A percentile compares a stretch with the other conserved stretches of the same genome.
These are phyloP conservation scores for Nigrograna mackinnonii DNA, from an alignment of 2,329 filamentous ascomycete genomes.

Conservation along the genomic window DNA sequence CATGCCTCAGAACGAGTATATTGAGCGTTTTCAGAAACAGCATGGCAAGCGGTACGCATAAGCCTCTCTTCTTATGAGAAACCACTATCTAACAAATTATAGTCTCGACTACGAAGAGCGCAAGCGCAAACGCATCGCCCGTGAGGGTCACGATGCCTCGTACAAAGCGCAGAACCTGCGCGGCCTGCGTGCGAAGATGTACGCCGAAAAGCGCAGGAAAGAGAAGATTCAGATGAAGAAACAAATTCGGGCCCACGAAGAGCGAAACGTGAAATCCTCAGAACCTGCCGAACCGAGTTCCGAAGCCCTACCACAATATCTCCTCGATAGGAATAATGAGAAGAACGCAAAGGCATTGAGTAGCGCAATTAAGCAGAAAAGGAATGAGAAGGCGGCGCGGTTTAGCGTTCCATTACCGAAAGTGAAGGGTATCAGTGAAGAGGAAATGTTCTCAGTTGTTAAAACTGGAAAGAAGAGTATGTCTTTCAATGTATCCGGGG, in stretches of 20 bases:
- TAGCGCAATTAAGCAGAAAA: slow-evolving; percentile 93
- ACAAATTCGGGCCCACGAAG: slow-evolving; percentile 83
- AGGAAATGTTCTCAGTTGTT: slow-evolving; percentile 97
- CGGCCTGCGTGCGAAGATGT: slow-evolving; percentile 88
- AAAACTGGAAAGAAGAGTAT: no score
- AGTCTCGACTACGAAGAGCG: slow-evolving; percentile 86
- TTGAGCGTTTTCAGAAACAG: slow-evolving; percentile 74
- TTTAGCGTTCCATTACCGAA: slow-evolving; percentile 93
- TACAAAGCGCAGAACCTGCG: slow-evolving; percentile 92
- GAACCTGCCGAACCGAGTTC: slow-evolving; percentile 76
- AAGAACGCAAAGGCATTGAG: slow-evolving; percentile 75
- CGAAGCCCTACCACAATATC: slow-evolving; percentile 86
- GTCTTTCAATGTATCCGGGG: no score
- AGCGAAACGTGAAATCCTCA: slow-evolving; percentile 89
- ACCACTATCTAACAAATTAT: slow-evolving; percentile 16
- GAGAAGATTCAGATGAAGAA: slow-evolving; percentile 70
- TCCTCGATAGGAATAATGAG: slow-evolving; percentile 79
- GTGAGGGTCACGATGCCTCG: slow-evolving; percentile 86
- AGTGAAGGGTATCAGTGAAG: slow-evolving; percentile 89
- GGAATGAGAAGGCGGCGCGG: slow-evolving; percentile 84
- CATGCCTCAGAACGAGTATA: slow-evolving; percentile 80
- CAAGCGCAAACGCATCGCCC: slow-evolving; percentile 80
- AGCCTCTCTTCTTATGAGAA: background rate
- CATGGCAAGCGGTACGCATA: slow-evolving; percentile 41
- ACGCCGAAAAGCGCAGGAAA: slow-evolving; percentile 89